Percentiles rank a stretch among this genome's conserved stretches.
These are phyloP conservation scores for Euphrasia confusa DNA, from an alignment of 257 asterid genomes.

Conservation along the genomic window DNA sequence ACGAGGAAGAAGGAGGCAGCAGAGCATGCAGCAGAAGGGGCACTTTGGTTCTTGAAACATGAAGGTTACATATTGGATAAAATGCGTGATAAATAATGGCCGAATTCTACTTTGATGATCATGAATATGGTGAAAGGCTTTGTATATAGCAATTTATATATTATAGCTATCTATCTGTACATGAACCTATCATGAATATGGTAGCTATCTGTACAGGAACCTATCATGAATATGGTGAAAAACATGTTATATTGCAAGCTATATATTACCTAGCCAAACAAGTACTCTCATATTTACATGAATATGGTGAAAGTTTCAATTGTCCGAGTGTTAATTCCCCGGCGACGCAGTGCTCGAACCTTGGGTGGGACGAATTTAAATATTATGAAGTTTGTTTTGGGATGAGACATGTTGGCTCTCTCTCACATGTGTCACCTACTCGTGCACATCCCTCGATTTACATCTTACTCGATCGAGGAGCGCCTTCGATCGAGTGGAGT, in stretches of 20 bases:
- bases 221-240: neutral
- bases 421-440: too few relatives aligned
- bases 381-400: too few relatives aligned
- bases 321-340: neutral
- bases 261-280: neutral
- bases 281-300: neutral
- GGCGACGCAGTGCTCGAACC: too few relatives aligned
- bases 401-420: too few relatives aligned
- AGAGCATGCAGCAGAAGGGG: conserved; percentile 76
- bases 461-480: too few relatives aligned
- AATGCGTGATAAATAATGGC: conserved; percentile 4
- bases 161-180: neutral
- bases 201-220: too few relatives aligned
- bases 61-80: conserved; percentile 46
- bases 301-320: neutral
- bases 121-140: neutral
- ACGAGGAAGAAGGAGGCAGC: conserved; percentile 73
- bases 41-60: conserved; percentile 61
- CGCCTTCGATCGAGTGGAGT: too few relatives aligned
- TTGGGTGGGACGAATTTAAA: too few relatives aligned
- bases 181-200: too few relatives aligned
- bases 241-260: neutral
- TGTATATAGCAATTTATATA: conserved; percentile 1
- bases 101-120: conserved; percentile 3
- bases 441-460: too few relatives aligned